A percentile compares a stretch with the other conserved stretches of the same genome.
Evolutionary conservation across 495 filamentous ascomycete genomes (phyloP).

Genomic region (Astrothelium macrocarpum): DNA sequence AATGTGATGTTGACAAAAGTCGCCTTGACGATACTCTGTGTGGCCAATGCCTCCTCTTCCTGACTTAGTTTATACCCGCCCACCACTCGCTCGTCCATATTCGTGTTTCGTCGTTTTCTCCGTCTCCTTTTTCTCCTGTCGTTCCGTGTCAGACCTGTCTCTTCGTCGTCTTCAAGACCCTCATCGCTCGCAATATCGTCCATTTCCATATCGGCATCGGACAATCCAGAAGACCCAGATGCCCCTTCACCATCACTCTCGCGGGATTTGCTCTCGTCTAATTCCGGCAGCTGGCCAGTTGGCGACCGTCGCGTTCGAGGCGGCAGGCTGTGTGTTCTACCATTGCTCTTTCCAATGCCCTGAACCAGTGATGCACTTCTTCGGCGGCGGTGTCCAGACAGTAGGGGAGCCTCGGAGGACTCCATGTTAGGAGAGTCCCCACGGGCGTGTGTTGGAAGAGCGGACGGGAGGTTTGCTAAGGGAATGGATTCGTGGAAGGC

Average conservation of each 20-base stretch:
- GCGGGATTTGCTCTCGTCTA: not conserved
- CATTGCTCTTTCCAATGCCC: not conserved
- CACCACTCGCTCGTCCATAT: constrained; percentile 61
- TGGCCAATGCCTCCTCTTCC: constrained; percentile 58
- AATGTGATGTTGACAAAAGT: constrained; percentile 61
- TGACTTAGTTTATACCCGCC: constrained; percentile 44
- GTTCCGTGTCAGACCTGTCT: constrained; percentile 68
- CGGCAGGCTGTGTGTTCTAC: not conserved
- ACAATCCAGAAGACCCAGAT: not conserved
- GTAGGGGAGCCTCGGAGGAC: not conserved
- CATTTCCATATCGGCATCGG: constrained; percentile 43
- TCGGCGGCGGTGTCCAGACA: not conserved
- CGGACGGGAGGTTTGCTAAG: not conserved
- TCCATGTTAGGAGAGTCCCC: not conserved
- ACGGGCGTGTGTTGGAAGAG: not conserved
- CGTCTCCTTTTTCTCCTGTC: constrained; percentile 58
- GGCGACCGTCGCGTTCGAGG: not conserved
- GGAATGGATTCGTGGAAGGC: constrained; percentile 3
- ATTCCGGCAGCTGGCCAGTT: not conserved
- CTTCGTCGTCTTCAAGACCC: constrained; percentile 76
- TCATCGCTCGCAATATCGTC: constrained; percentile 59
- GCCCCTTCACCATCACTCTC: not conserved
- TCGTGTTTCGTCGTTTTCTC: constrained; percentile 55
- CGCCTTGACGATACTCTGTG: constrained; percentile 58
- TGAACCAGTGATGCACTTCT: not conserved